phyloP scores from a whole-genome alignment of 305 asterid species.

The Fraxinus sp. region DNA sequence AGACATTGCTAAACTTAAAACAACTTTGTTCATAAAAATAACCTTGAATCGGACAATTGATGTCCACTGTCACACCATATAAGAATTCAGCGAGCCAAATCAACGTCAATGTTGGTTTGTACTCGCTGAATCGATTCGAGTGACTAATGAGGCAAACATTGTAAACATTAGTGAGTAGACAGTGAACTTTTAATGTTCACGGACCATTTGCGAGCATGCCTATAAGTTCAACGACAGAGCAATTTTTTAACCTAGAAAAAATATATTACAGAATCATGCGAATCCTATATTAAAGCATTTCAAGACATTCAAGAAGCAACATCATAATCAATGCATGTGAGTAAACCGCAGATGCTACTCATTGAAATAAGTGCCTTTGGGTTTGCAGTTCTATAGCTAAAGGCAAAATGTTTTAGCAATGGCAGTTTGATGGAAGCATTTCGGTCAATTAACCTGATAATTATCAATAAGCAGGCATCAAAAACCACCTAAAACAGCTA shows the following conservation, averaged over 20 bases:
- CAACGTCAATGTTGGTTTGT: not conserved
- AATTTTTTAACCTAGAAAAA: not conserved
- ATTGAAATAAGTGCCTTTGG: not conserved
- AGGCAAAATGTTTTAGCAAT: not conserved
- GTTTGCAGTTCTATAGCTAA: conserved; percentile 2
- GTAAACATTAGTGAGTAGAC: not conserved
- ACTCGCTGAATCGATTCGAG: not conserved
- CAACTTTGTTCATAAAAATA: not conserved
- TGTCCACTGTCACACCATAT: not conserved
- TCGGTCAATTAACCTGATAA: conserved; percentile 1
- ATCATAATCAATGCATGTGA: not conserved
- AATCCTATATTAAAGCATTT: not conserved
- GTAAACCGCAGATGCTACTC: not conserved
- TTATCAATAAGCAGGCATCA: not conserved
- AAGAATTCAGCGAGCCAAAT: not conserved
- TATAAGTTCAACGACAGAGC: not conserved
- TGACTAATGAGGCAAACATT: not conserved
- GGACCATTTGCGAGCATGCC: not conserved
- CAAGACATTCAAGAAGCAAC: not conserved
- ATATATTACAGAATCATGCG: conserved; percentile 9
- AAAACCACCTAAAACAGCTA: conserved; percentile 20
- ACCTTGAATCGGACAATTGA: not conserved
- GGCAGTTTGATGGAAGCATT: not conserved
- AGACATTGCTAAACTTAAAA: not conserved
- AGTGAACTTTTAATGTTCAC: not conserved